These are phyloP conservation scores for Kregervanrija pseudodelftensis DNA, from an alignment of 805 yeast genomes.

Conservation along the genomic window DNA sequence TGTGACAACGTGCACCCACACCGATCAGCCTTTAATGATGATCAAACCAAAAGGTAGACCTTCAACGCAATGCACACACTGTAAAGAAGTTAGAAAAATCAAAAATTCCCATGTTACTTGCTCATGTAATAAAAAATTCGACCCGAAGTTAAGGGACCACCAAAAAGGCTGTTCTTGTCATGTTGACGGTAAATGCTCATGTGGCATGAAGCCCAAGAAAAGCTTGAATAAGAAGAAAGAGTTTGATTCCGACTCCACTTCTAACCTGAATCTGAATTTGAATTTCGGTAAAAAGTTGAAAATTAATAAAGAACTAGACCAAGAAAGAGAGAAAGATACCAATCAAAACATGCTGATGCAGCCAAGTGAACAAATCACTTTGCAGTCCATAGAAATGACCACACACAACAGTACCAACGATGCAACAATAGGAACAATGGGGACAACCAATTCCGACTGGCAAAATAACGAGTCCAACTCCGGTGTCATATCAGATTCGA, in stretches of 20 bases:
- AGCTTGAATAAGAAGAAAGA: constrained; percentile 11
- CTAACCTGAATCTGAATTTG: too few relatives aligned
- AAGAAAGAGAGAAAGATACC: background rate
- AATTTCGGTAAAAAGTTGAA: too few relatives aligned
- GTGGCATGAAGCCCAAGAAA: constrained; percentile 23
- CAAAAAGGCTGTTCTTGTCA: constrained; percentile 26
- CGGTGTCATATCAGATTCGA: background rate
- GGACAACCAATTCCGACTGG: too few relatives aligned
- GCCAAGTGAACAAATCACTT: too few relatives aligned
- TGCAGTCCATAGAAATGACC: too few relatives aligned
- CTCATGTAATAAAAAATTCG: constrained; percentile 52
- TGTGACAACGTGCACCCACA: constrained; percentile 88
- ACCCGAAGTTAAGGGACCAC: constrained; percentile 17
- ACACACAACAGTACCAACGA: too few relatives aligned
- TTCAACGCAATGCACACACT: constrained; percentile 82
- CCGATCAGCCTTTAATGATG: constrained; percentile 84
- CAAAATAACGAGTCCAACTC: too few relatives aligned
- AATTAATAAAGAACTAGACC: constrained; percentile 6
- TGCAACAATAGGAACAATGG: too few relatives aligned
- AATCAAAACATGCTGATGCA: too few relatives aligned
- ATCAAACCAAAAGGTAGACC: constrained; percentile 97
- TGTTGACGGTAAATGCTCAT: constrained; percentile 26
- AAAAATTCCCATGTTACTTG: constrained; percentile 66
- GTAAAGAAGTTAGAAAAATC: constrained; percentile 64
- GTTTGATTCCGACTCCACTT: too few relatives aligned